Evolutionary conservation across 345 rosid genomes (phyloP).

Genomic region (Gossypium australe): DNA sequence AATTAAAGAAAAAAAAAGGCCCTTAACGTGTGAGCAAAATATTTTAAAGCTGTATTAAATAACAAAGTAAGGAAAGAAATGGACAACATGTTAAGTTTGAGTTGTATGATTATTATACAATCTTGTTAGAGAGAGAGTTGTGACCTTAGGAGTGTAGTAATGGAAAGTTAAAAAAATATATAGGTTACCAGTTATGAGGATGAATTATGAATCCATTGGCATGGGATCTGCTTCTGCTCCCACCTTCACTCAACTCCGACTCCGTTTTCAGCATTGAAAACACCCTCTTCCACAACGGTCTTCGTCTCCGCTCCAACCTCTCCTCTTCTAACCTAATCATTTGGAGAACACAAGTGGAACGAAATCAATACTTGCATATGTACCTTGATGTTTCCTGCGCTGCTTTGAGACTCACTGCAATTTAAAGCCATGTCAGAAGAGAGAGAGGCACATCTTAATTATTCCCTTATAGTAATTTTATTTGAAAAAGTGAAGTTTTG

Average conservation of each 20-base stretch:
- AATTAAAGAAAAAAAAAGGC: no score
- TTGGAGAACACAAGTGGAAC: neutral
- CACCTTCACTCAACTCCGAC: neutral
- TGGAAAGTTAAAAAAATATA: neutral
- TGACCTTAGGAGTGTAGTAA: neutral
- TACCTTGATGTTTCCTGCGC: neutral
- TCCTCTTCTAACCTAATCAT: neutral
- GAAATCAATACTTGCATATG: no score
- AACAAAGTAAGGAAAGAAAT: no score
- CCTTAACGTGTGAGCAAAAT: no score
- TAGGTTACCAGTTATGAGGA: constrained; percentile 6
- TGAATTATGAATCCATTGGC: neutral
- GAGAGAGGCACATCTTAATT: neutral
- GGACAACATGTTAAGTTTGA: no score
- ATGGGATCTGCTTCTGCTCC: neutral
- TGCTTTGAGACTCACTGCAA: neutral
- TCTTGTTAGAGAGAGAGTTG: no score
- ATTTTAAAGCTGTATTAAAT: no score
- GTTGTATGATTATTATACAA: no score
- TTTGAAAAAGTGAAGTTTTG: no score
- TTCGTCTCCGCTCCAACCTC: neutral
- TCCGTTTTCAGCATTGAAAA: neutral
- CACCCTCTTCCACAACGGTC: neutral
- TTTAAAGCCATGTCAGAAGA: neutral
- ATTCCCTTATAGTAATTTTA: neutral